Evolutionary conservation across 768 basidiomycete species (phyloP).

Genomic region (Amanita rubescens): DNA sequence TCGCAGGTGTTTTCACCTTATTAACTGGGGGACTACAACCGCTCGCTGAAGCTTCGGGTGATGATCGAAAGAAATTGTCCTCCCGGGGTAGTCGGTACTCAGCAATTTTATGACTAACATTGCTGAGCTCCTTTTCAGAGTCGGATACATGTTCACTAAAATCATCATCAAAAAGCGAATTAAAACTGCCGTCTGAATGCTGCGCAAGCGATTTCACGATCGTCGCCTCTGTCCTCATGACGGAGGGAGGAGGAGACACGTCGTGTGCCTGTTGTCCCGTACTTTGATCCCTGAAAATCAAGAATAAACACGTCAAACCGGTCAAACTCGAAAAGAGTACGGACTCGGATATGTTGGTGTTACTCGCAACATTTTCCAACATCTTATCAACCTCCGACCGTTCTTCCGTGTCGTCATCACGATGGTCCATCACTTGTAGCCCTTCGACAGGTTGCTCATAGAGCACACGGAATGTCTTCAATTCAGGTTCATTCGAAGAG

Average conservation of each 20-base stretch:
- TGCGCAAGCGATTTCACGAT: neutral
- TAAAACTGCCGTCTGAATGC: neutral
- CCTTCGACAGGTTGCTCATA: neutral
- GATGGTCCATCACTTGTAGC: neutral
- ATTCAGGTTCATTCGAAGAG: too few species aligned
- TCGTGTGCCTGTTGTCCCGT: neutral
- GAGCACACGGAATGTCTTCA: too few species aligned
- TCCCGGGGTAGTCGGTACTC: neutral
- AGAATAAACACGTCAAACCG: neutral
- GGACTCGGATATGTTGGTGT: neutral
- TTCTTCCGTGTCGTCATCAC: neutral
- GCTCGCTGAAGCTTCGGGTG: neutral
- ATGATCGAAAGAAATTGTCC: conserved; percentile 6
- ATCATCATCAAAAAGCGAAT: conserved; percentile 8
- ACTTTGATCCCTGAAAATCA: neutral
- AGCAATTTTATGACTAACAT: neutral
- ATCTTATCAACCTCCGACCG: neutral
- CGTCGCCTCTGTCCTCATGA: neutral
- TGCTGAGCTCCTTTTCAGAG: neutral
- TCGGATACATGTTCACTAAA: neutral
- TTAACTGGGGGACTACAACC: neutral
- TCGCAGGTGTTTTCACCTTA: conserved; percentile 4
- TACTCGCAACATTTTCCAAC: neutral
- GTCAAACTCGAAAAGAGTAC: neutral
- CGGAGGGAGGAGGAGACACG: too few species aligned